Evolutionary conservation across 2,329 filamentous ascomycete genomes (phyloP).

Genomic region (Teratosphaeriaceae sp.): DNA sequence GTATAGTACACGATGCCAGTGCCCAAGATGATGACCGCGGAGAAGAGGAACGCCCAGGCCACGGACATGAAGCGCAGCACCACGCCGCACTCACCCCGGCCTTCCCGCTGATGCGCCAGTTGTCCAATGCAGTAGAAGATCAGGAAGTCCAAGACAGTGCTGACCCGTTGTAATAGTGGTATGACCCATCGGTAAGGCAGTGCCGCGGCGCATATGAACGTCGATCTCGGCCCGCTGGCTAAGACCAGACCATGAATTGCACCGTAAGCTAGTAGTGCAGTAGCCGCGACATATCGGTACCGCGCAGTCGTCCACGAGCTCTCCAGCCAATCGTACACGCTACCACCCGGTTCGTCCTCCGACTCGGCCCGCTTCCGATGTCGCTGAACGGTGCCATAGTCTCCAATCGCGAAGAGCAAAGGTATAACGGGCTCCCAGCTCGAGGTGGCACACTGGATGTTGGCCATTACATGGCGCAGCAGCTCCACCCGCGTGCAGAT

Average conservation of each 20-base stretch:
- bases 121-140: slow-evolving; percentile 31
- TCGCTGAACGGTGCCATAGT: slow-evolving; percentile 19
- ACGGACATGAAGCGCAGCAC: slow-evolving; percentile 16
- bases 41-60: slow-evolving; percentile 27
- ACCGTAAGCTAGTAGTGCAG: slow-evolving; percentile 33
- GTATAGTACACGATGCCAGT: slow-evolving; percentile 31
- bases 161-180: slow-evolving; percentile 32
- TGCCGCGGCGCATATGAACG: slow-evolving; percentile 43
- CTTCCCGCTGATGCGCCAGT: slow-evolving; percentile 17
- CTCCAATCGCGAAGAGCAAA: slow-evolving; percentile 21
- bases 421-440: slow-evolving; percentile 26
- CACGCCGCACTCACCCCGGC: slow-evolving; percentile 8
- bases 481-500: slow-evolving; percentile 32
- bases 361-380: slow-evolving; percentile 10
- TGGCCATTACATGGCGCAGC: slow-evolving; percentile 34
- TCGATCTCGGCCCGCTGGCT: slow-evolving; percentile 34
- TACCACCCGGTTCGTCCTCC: slow-evolving; percentile 13
- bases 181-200: slow-evolving; percentile 29
- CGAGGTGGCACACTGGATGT: slow-evolving; percentile 36
- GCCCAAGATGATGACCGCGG: slow-evolving; percentile 31
- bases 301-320: slow-evolving; percentile 28
- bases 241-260: slow-evolving; percentile 32
- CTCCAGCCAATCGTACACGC: slow-evolving; percentile 28
- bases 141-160: slow-evolving; percentile 35
- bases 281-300: slow-evolving; percentile 33